These are phyloP conservation scores for Syzygium aromaticum DNA, from an alignment of 345 rosid genomes.

Conservation along the genomic window DNA sequence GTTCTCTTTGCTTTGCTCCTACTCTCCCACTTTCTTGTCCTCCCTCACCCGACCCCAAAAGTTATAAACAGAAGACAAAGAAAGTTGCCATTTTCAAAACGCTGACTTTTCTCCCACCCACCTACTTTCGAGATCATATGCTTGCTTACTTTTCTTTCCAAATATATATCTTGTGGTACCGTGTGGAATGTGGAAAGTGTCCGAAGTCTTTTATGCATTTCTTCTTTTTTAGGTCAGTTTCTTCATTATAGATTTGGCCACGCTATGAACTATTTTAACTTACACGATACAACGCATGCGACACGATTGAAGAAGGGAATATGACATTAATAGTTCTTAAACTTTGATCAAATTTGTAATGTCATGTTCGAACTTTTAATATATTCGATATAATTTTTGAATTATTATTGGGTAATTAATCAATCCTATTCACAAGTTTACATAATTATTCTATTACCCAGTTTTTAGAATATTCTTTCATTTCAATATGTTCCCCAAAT, in stretches of 20 bases:
- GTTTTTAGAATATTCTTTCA: neutral
- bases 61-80: neutral
- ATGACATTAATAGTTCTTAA: neutral
- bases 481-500: no score
- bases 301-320: neutral
- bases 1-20: no score
- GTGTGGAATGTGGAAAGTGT: neutral
- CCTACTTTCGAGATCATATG: neutral
- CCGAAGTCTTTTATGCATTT: neutral
- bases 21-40: neutral
- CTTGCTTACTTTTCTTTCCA: neutral
- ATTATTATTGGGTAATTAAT: neutral
- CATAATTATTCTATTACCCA: no score
- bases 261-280: neutral
- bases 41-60: neutral
- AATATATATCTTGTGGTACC: neutral
- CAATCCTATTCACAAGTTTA: neutral
- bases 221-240: neutral
- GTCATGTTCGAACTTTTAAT: neutral
- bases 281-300: neutral
- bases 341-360: neutral
- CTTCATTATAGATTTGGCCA: neutral
- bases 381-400: rapidly evolving
- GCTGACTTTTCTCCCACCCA: neutral
- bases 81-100: neutral